phyloP scores from a whole-genome alignment of 2,329 filamentous ascomycete species.

The Phialophora chinensis region DNA sequence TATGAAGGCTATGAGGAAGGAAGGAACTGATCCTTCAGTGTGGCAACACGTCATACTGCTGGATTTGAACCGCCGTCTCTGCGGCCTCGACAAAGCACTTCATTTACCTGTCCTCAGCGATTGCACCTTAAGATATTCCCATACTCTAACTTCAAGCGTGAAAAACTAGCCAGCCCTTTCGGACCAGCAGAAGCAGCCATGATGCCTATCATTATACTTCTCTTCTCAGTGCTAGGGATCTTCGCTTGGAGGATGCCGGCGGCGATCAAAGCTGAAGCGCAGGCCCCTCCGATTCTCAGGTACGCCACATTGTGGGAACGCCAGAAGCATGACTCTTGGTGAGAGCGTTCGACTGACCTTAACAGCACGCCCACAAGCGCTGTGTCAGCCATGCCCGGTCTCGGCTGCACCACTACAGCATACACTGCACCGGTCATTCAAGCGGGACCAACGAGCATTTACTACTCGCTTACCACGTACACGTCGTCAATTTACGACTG shows the following conservation, averaged over 20 bases:
- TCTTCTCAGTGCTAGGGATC: constrained; percentile 2
- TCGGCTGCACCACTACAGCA: constrained; percentile 26
- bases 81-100: not conserved
- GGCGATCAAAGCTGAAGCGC: constrained; percentile 4
- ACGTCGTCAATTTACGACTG: constrained; percentile 42
- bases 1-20: not conserved
- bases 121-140: not conserved
- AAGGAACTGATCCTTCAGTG: not conserved
- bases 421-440: constrained; percentile 32
- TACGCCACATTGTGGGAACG: not conserved
- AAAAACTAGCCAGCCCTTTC: not conserved
- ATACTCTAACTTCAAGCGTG: not conserved
- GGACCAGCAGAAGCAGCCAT: not conserved
- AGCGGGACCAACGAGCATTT: constrained; percentile 29
- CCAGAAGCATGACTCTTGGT: not conserved
- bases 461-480: constrained; percentile 39
- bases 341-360: constrained; percentile 5
- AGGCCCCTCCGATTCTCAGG: constrained; percentile 4
- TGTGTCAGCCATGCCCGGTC: not conserved
- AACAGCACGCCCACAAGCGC: constrained; percentile 3
- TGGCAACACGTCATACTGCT: not conserved
- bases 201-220: not conserved
- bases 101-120: not conserved
- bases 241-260: not conserved
- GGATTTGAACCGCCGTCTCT: not conserved